Conservation (phyloP, 192 early-diverging fungal species). For the Coemansia sp. region DNA sequence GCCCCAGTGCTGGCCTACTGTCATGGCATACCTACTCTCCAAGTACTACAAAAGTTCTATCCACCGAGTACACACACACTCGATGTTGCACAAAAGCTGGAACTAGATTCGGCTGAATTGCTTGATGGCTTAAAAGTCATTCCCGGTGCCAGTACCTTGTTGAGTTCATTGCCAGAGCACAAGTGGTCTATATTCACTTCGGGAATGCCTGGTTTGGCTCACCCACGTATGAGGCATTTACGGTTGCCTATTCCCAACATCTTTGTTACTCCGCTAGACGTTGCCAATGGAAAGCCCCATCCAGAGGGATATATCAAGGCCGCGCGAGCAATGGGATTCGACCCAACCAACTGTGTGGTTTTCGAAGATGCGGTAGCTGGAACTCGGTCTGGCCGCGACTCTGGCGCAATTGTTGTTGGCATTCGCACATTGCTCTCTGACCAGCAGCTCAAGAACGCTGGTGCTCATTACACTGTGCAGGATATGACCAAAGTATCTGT, state of each 20-base stretch:
- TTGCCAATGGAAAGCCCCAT: slow-evolving; percentile 22
- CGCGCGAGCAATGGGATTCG: slow-evolving; percentile 6
- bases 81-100: slow-evolving; percentile 18
- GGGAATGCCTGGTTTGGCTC: slow-evolving; percentile 22
- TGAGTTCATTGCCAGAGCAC: neutral
- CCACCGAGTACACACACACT: slow-evolving; percentile 11
- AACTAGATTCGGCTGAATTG: slow-evolving; percentile 1
- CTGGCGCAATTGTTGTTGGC: slow-evolving; percentile 17
- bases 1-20: slow-evolving; percentile 8
- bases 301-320: slow-evolving; percentile 32
- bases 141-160: slow-evolving; percentile 7
- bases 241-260: slow-evolving; percentile 8
- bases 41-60: slow-evolving; percentile 24
- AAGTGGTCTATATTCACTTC: slow-evolving; percentile 34
- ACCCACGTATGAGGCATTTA: slow-evolving; percentile 22
- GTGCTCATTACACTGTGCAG: slow-evolving; percentile 15
- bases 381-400: neutral
- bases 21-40: slow-evolving; percentile 35
- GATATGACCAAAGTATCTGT: slow-evolving; percentile 33
- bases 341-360: slow-evolving; percentile 15
- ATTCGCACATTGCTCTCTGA: slow-evolving; percentile 14
- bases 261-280: slow-evolving; percentile 24
- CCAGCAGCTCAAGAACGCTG: slow-evolving; percentile 15
- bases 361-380: slow-evolving; percentile 40
- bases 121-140: slow-evolving; percentile 18